Evolutionary conservation across 73 alveolate species (phyloP), one percentile per base, ranked within the genome.

Genomic region (Stentor roeselii): DNA sequence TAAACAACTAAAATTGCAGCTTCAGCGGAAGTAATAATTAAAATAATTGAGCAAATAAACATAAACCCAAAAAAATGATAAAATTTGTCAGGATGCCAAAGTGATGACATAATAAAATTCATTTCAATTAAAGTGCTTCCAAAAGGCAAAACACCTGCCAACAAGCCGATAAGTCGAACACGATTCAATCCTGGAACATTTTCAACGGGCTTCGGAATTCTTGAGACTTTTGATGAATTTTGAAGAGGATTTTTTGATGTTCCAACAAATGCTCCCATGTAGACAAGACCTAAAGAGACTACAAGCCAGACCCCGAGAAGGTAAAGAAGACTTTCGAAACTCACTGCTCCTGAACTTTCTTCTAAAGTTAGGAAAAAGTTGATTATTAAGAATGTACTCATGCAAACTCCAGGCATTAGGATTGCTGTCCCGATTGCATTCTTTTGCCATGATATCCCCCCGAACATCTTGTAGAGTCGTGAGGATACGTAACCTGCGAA

Each of bases 91-190:
- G 59, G 58, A 39, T 80, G 37, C 92, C 92, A 86, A 15, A 86
- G 58, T 36, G 78, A 59, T 34, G 32, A 34, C 92, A 86, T 86
- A n/a, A 86, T 36, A 42, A 39, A 86, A n/a, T 59, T 34, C 32
- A 86, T 35, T 59, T 86, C 92, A 32, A 78, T 40, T 31, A 3
- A 84, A 4, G 37, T 32, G 0, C 82, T 41, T 67, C 87, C 86
- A 67, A 86, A 86, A 84, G 90, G 82, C 2, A 86, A 60, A 32
- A 59, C 41, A 37, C 92, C 92, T 38, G 88, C 92, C 60, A 86
- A 76, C 39, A 86, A 37, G 42, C 88, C 59, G 59, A 85, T 39
- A 34, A 59, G 61, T 60, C 50, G 59, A 31, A 50, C 39, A 38
- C 83, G 78, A 34, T 42, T 42, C 59, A 59, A 59, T 32, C 88